Base-by-base conservation (phyloP, 1,139 yeast species). In the Yamadazyma oceani region DNA sequence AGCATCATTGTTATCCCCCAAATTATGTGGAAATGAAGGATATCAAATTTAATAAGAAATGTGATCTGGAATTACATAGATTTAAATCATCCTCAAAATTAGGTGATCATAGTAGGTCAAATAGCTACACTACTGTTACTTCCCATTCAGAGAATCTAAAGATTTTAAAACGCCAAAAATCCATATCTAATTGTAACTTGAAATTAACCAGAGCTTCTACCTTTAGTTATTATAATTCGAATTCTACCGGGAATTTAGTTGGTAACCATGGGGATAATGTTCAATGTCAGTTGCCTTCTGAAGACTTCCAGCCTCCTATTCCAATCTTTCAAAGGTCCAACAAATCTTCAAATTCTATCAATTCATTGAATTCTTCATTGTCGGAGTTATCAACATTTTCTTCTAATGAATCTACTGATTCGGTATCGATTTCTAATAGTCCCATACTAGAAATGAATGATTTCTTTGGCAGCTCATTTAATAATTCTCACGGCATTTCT, bases 11-110 rank as follows among this genome's bases (percentile, higher is more conserved):
- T 57, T 68, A 58, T 42, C 96, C 96, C 2, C 85, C 78, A 50
- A 80, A 78, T 40, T 90, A 92, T 57, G 80, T 89, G 37, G 94
- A 82, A 51, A 92, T 92, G 98, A 82, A 85, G 51, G 90, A 90
- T 53, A 71, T 75, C 25, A 77, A 78, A 46, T 85, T 81, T 59
- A 73, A 75, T 46, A 69, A 69, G 32, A 67, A 78, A 27, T 83
- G 96, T 55, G 95, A 87, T 54, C 68, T 71, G 12, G 90, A 86
- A 50, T 65, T 92, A 73, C 74, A 75, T 52, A 74, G 78, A 54
- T 82, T 88, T 47, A 74, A 50, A 80, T 80, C 53, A 60, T 73
- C 45, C 36, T 69, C 14, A 46, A 73, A 37, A 72, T 73, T 25
- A 64, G 63, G 55, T 34, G 42, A 42, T 21, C 69, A 65, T 44